A percentile compares a stretch with the other conserved stretches of the same genome.
These are phyloP conservation scores for Aspergillus aculeatinus DNA, from an alignment of 2,329 filamentous ascomycete species.

Conservation along the genomic window DNA sequence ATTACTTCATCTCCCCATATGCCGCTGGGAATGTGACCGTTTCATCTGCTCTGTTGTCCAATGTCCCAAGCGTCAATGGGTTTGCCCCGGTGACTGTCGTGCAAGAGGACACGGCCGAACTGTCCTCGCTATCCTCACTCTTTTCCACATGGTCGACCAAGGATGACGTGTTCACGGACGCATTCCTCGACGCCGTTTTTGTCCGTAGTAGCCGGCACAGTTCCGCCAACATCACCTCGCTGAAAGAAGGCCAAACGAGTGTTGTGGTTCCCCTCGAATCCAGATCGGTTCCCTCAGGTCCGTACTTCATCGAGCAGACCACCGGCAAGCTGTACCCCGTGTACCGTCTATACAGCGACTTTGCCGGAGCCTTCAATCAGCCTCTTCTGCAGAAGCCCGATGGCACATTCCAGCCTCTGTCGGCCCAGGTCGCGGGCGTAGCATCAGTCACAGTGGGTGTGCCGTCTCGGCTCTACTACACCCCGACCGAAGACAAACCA, in stretches of 20 bases:
- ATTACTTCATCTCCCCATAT: slow-evolving; percentile 6
- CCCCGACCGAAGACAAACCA: slow-evolving; percentile 42
- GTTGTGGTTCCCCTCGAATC: neutral
- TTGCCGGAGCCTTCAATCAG: slow-evolving; percentile 1
- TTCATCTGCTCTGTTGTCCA: neutral
- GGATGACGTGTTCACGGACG: slow-evolving; percentile 2
- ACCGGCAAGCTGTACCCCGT: slow-evolving; percentile 1
- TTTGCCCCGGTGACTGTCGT: slow-evolving; percentile 1
- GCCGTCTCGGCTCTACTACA: slow-evolving; percentile 61
- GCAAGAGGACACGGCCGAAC: neutral
- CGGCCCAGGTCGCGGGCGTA: neutral
- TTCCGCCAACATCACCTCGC: neutral
- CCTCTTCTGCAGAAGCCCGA: slow-evolving; percentile 3
- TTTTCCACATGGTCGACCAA: neutral
- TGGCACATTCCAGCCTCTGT: slow-evolving; percentile 1
- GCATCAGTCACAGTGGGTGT: slow-evolving; percentile 49
- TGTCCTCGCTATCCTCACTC: neutral
- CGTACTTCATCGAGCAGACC: slow-evolving; percentile 4
- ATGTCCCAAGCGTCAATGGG: slow-evolving; percentile 1
- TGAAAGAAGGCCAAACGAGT: neutral
- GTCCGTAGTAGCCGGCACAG: neutral
- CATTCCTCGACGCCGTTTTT: neutral
- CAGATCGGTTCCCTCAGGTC: neutral
- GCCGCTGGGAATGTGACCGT: neutral
- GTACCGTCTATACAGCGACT: slow-evolving; percentile 1